A percentile compares a stretch with the other conserved stretches of the same genome.
These are phyloP conservation scores for Eucalyptus curtisii DNA, from an alignment of 345 rosid genomes.

Conservation along the genomic window DNA sequence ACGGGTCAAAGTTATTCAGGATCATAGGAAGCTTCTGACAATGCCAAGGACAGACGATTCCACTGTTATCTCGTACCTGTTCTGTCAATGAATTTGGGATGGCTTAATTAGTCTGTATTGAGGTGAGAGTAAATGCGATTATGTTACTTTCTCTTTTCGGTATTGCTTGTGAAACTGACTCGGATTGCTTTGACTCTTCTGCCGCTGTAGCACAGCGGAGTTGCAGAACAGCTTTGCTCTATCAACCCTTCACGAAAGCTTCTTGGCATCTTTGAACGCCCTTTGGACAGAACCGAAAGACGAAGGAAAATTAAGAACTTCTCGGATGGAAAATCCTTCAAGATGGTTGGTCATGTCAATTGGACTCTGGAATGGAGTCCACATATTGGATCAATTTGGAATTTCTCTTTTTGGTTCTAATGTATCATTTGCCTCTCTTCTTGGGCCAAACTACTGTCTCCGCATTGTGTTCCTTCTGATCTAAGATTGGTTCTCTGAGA, in stretches of 20 bases:
- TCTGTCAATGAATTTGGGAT: background rate
- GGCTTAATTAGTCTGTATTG: background rate
- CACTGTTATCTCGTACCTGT: background rate
- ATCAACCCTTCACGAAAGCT: background rate
- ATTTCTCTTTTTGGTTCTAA: background rate
- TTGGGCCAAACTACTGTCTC: background rate
- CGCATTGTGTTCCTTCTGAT: background rate
- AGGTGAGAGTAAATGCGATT: background rate
- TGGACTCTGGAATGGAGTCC: background rate
- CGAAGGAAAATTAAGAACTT: background rate
- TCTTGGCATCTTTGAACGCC: background rate
- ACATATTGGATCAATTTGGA: background rate
- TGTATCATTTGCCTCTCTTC: background rate
- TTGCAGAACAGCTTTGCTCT: background rate
- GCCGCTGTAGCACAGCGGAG: background rate
- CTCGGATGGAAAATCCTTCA: background rate
- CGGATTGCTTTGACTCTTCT: background rate
- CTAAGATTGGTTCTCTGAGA: background rate
- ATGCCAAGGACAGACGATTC: background rate
- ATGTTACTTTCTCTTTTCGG: background rate
- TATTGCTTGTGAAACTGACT: background rate
- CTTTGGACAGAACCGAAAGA: background rate
- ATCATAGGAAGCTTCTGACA: background rate
- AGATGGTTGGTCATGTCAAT: background rate
- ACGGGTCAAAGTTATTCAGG: background rate